Evolutionary conservation across 495 filamentous ascomycete species (phyloP), one percentile per base, ranked within the genome.

Genomic region (Sporormia fimetaria): DNA sequence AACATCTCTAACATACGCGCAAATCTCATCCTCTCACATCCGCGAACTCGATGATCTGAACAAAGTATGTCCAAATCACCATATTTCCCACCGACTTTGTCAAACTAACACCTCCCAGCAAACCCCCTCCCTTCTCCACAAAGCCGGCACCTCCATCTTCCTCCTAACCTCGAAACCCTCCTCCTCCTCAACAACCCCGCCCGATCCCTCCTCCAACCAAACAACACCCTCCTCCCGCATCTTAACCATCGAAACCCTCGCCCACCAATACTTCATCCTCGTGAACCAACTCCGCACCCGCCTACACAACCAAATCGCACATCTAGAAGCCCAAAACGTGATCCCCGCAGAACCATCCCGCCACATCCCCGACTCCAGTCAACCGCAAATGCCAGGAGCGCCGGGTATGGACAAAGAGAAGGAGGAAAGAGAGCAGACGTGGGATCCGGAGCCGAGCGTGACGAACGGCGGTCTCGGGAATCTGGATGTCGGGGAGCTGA

Each of bases 401-500:
- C 20, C 34, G 6, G 49, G 44, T n/a, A n/a, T n/a, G n/a, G n/a
- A n/a, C n/a, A n/a, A 35, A 9, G 17, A 49, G 37, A 33, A 60
- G 48, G 24, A 50, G 53, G 11, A 31, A 2, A 33, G 10, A 27
- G n/a, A 37, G 11, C 22, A 3, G 25, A 33, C 33, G 51, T 37
- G 16, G 18, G 38, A 52, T n/a, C 5, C 28, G 3, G 46, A 49
- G 46, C 49, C 38, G 57, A 62, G 0, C 63, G 71, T 49, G 62
- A 71, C 41, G 27, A 65, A 69, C 37, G 73, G 73, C 6, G 66
- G 70, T 36, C 63, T 78, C 12, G 78, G 78, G 3, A 62, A 63
- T 18, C 61, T 88, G 31, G 86, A 94, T 59, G 74, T 90, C 10
- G 84, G 85, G 35, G 80, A 77, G 74, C 63, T 94, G 54, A 94